These are phyloP conservation scores for Obba rivulosa DNA, from an alignment of 768 basidiomycete species.

Conservation along the genomic window DNA sequence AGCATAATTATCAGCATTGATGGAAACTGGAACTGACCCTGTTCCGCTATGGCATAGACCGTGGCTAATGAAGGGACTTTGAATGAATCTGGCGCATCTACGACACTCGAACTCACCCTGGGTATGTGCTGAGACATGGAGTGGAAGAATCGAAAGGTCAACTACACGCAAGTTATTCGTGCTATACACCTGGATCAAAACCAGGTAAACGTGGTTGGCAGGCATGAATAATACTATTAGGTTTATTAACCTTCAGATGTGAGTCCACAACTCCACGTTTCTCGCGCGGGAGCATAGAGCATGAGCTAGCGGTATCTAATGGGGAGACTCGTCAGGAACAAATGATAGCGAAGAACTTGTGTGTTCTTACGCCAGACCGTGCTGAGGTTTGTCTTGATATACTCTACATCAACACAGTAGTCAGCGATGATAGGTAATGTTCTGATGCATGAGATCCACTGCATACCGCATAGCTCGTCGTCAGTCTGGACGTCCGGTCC, in stretches of 20 bases:
- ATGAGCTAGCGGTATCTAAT: constrained; percentile 41
- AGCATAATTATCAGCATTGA: not conserved
- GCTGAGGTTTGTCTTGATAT: constrained; percentile 17
- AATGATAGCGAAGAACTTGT: not conserved
- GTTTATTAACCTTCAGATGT: constrained; percentile 36
- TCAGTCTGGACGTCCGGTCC: constrained; percentile 24
- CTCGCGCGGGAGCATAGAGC: constrained; percentile 48
- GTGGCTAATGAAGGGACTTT: constrained; percentile 22
- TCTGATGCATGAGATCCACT: constrained; percentile 1
- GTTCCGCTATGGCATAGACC: constrained; percentile 43
- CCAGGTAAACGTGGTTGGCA: constrained; percentile 4
- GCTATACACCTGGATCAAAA: constrained; percentile 38
- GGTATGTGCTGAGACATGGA: constrained; percentile 43
- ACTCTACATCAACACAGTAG: constrained; percentile 1
- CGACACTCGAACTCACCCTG: constrained; percentile 28
- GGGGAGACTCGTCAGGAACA: not conserved
- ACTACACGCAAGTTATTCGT: constrained; percentile 49
- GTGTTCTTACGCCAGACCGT: constrained; percentile 16
- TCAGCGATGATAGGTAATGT: not conserved
- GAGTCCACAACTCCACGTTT: constrained; percentile 48
- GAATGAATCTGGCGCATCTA: not conserved
- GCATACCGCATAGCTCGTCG: constrained; percentile 9
- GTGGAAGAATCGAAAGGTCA: constrained; percentile 46
- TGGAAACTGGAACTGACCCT: constrained; percentile 27
- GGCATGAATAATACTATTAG: constrained; percentile 1